Evolutionary conservation across 2,329 filamentous ascomycete species (phyloP).

Genomic region (Mycocentrospora acerina): DNA sequence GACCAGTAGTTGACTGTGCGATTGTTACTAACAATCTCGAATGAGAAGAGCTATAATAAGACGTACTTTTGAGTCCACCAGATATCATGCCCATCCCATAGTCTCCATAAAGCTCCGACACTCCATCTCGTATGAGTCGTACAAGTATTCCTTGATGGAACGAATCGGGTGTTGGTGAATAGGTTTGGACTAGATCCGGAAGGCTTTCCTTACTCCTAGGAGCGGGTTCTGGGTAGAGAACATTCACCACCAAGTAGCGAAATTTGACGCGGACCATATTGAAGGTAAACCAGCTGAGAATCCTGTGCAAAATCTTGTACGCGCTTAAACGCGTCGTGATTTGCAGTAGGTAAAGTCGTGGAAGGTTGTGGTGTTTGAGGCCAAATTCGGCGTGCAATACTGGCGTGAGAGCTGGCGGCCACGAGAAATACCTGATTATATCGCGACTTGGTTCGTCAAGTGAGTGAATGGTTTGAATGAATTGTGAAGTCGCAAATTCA

Average conservation of each 20-base stretch:
- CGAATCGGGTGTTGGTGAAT: conserved; percentile 73
- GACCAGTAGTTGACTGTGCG: conserved; percentile 85
- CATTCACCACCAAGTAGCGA: conserved; percentile 91
- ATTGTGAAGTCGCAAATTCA: no score
- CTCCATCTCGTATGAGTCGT: conserved; percentile 58
- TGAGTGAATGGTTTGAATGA: no score
- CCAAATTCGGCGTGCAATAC: no score
- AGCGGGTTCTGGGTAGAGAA: conserved; percentile 73
- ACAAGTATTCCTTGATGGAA: conserved; percentile 68
- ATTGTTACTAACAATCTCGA: conserved; percentile 1
- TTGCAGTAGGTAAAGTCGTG: no score
- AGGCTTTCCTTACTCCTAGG: conserved; percentile 39
- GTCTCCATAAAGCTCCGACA: conserved; percentile 62
- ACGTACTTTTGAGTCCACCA: conserved; percentile 66
- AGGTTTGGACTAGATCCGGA: conserved; percentile 69
- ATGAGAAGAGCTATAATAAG: neutral
- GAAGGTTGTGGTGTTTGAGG: no score
- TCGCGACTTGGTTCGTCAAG: no score
- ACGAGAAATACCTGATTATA: no score
- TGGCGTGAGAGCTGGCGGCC: no score
- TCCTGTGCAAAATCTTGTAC: no score
- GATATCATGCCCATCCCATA: conserved; percentile 78
- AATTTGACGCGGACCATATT: conserved; percentile 99
- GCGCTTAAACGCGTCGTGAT: no score
- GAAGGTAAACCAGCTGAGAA: no score